Evolutionary conservation across 2,329 filamentous ascomycete genomes (phyloP).

Genomic region (Fusarium devonianum): DNA sequence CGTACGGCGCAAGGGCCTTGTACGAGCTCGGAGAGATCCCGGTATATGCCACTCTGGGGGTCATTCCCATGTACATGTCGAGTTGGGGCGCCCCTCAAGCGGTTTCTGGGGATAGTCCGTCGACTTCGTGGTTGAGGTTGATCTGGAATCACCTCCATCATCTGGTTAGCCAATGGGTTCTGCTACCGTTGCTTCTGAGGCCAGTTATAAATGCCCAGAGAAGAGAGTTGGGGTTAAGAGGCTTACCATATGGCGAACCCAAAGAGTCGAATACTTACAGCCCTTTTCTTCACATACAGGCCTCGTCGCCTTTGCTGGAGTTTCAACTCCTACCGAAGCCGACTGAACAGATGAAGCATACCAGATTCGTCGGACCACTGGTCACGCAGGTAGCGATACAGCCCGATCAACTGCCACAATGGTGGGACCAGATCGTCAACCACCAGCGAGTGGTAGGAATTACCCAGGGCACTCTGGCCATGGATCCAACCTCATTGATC

Average conservation of each 20-base stretch:
- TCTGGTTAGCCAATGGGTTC: constrained; percentile 39
- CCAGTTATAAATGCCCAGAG: constrained; percentile 45
- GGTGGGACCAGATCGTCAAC: constrained; percentile 44
- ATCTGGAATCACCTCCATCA: constrained; percentile 42
- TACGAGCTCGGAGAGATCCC: constrained; percentile 47
- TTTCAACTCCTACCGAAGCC: constrained; percentile 42
- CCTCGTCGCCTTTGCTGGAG: constrained; percentile 46
- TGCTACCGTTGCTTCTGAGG: constrained; percentile 40
- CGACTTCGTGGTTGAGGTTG: constrained; percentile 37
- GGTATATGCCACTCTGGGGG: constrained; percentile 49
- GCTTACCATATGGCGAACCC: constrained; percentile 42
- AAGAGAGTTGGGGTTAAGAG: constrained; percentile 37
- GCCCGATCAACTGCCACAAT: constrained; percentile 38
- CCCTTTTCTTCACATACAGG: constrained; percentile 49
- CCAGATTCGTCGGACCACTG: constrained; percentile 47
- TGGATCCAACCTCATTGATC: constrained; percentile 48
- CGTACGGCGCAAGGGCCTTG: constrained; percentile 47
- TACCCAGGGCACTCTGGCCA: constrained; percentile 50
- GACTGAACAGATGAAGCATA: constrained; percentile 23
- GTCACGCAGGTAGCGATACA: constrained; percentile 35
- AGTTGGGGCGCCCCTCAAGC: constrained; percentile 41
- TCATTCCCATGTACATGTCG: constrained; percentile 50
- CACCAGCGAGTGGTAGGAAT: constrained; percentile 46
- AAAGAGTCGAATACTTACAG: constrained; percentile 47
- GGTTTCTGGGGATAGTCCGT: constrained; percentile 44